A percentile compares a stretch with the other conserved stretches of the same genome.
phyloP scores from a whole-genome alignment of 108 stramenopile species.

The Pseudonitzschia multiseries region DNA sequence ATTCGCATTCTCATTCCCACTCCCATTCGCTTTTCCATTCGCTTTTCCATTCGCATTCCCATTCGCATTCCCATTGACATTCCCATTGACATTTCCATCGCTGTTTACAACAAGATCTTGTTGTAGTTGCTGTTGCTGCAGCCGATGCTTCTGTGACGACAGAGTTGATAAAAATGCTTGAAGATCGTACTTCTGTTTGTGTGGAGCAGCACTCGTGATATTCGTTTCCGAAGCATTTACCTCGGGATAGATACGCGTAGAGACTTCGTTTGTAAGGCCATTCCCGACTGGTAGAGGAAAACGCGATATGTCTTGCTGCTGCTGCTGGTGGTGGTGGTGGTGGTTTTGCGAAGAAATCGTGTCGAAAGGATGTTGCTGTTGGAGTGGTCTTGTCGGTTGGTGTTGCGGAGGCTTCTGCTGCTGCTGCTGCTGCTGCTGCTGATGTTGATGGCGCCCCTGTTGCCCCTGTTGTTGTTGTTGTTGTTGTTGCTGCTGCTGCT shows the following conservation, averaged over 20 bases:
- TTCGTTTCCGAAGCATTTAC: neutral
- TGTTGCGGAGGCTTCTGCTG: neutral
- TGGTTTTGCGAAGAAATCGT: neutral
- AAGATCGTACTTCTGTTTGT: neutral
- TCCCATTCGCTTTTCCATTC: too few species aligned
- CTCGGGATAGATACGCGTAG: neutral
- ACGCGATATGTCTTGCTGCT: neutral
- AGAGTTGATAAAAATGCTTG: neutral
- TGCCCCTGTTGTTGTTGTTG: neutral
- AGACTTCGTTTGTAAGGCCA: neutral
- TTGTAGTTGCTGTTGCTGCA: too few species aligned
- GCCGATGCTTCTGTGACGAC: neutral
- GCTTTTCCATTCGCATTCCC: too few species aligned
- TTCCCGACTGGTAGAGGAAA: neutral
- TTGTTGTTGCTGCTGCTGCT: conserved; percentile 4
- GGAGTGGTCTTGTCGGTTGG: neutral
- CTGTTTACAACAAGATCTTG: too few species aligned
- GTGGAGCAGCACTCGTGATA: neutral
- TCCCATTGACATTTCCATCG: too few species aligned
- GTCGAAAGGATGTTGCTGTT: neutral
- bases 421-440: neutral
- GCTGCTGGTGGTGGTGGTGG: neutral
- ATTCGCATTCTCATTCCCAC: too few species aligned
- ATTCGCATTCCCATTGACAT: too few species aligned
- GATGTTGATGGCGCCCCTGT: neutral